A percentile compares a stretch with the other conserved stretches of the same genome.
These are phyloP conservation scores for Maudiozyma humilis DNA, from an alignment of 1,139 yeast species.

Conservation along the genomic window DNA sequence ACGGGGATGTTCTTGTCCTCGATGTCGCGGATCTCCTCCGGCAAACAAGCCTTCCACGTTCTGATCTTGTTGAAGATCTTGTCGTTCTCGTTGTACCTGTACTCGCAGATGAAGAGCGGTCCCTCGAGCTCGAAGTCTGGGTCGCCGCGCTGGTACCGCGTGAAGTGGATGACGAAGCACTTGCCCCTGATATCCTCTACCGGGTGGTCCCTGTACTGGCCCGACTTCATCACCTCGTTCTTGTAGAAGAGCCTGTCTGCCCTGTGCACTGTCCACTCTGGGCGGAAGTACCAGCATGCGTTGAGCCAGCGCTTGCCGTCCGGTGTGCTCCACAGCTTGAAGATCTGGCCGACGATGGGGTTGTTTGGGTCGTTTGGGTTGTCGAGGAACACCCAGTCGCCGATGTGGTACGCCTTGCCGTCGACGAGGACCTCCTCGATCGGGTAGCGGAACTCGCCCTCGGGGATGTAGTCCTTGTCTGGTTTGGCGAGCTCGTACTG, in stretches of 20 bases:
- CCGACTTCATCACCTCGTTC: constrained; percentile 93
- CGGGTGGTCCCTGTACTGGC: constrained; percentile 90
- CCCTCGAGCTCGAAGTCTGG: constrained; percentile 75
- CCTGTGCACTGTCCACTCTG: constrained; percentile 94
- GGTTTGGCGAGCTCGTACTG: constrained; percentile 71
- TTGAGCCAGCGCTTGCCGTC: constrained; percentile 85
- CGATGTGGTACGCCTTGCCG: constrained; percentile 71
- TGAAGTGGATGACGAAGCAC: constrained; percentile 89
- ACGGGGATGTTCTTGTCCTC: constrained; percentile 74
- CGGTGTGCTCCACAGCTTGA: constrained; percentile 75
- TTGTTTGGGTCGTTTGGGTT: constrained; percentile 82
- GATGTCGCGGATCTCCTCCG: constrained; percentile 85
- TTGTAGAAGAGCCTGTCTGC: constrained; percentile 81
- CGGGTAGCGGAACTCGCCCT: constrained; percentile 67
- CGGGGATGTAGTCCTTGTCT: constrained; percentile 67
- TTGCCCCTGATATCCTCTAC: constrained; percentile 86
- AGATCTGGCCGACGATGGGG: constrained; percentile 90
- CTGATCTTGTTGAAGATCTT: constrained; percentile 88
- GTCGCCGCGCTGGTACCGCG: constrained; percentile 90
- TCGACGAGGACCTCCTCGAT: constrained; percentile 65
- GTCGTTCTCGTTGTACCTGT: constrained; percentile 83
- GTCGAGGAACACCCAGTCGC: constrained; percentile 87
- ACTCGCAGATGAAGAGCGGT: constrained; percentile 89
- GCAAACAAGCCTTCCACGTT: constrained; percentile 97
- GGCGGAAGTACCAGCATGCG: constrained; percentile 96